phyloP scores from a whole-genome alignment of 306 rosid species.

The Elaeagnus macrophylla region DNA sequence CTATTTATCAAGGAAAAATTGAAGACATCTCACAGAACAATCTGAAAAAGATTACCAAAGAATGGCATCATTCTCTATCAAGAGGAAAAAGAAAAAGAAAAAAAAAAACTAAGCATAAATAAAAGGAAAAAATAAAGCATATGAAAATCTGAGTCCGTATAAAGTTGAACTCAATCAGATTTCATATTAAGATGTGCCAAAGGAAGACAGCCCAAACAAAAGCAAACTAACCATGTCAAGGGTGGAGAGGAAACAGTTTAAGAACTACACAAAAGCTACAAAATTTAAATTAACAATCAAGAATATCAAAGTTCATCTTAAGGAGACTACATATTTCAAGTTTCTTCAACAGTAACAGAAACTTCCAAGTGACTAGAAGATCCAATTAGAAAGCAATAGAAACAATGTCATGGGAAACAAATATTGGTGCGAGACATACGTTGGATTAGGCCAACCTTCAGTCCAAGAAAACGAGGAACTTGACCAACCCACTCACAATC shows the following conservation, averaged over 20 bases:
- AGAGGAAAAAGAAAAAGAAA: not conserved
- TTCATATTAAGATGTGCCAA: too few relatives aligned
- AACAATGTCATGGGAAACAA: not conserved
- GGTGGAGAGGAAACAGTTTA: not conserved
- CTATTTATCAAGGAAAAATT: not conserved
- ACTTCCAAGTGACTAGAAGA: not conserved
- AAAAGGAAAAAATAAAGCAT: not conserved
- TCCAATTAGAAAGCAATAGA: not conserved
- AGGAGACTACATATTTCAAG: not conserved
- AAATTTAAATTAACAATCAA: too few relatives aligned
- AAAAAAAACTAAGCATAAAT: not conserved
- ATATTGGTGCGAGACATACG: constrained; percentile 61
- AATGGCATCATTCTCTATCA: not conserved
- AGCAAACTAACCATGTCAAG: not conserved
- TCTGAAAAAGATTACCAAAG: not conserved
- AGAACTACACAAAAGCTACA: too few relatives aligned
- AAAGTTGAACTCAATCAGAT: too few relatives aligned
- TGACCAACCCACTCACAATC: constrained; percentile 99
- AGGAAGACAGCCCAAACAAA: not conserved
- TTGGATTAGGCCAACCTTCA: constrained; percentile 99
- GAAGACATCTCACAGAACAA: not conserved
- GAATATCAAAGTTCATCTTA: too few relatives aligned
- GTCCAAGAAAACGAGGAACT: constrained; percentile 95
- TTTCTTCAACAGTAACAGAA: not conserved
- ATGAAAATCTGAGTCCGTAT: too few relatives aligned